Base-by-base conservation (phyloP, 768 basidiomycete genomes). In the Amyloporia xantha region DNA sequence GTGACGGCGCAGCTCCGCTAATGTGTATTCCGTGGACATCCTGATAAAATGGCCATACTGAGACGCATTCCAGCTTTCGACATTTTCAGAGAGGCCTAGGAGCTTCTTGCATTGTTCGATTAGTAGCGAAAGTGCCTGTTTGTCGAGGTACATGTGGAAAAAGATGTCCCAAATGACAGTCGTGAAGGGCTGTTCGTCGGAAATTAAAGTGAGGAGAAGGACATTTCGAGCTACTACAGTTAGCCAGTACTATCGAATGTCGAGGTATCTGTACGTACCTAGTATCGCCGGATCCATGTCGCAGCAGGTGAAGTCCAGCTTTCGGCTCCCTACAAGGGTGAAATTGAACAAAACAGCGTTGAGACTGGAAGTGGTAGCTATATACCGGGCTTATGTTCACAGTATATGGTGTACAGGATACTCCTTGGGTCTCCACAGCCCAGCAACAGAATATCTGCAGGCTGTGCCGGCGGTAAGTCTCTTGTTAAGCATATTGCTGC, bases 401-500 rank as follows among this genome's bases (percentile, higher is more conserved):
- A 48, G 41, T 40, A 52, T 21, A 55, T 45, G 13, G 54, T 58
- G 41, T 49, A 55, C 13, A 58, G 41, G 11, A 58, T 39, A 42
- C 47, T 50, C 10, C 54, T 47, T n/a, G 52, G 48, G 36, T 58
- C 57, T 15, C 57, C 54, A 40, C 54, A 58, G 1, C 49, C 52
- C 5, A 58, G 50, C 11, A 54, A 68, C 3, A 83, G 65, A 21
- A 80, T 58, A n/a, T 71, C 60, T 5, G 75, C 77, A n/a, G 61
- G 45, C 44, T 70, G 59, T 51, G 78, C 77, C 0, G 73, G 71
- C 49, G 75, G 61, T 4, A 82, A 58, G 35, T 72, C 66, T 46
- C 73, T 64, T 2, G 75, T 74, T 12, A 82, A 62, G 39, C 66
- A 73, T 3, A 75, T 62, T 4, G 82, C 73, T 3, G 78, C 68